A percentile compares a stretch with the other conserved stretches of the same genome.
These are phyloP conservation scores for Pichia sp. DNA, from an alignment of 1,139 yeast species.

Conservation along the genomic window DNA sequence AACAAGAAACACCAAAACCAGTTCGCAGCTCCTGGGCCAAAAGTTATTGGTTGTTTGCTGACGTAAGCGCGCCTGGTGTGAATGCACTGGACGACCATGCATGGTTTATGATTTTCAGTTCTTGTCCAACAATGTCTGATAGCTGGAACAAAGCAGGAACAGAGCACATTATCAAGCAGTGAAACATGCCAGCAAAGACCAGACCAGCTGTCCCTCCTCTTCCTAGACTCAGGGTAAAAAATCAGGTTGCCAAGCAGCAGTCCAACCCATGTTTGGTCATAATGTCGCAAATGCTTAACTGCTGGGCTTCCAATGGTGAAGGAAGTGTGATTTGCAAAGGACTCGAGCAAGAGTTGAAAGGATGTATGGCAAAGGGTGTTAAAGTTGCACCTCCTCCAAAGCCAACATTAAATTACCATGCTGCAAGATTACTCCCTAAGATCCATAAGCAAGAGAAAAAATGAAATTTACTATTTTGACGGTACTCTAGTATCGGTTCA, in stretches of 20 bases:
- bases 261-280: constrained; percentile 70
- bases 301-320: constrained; percentile 96
- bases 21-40: no score
- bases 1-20: no score
- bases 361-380: constrained; percentile 42
- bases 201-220: constrained; percentile 53
- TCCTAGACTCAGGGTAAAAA: constrained; percentile 66
- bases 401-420: constrained; percentile 73
- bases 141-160: neutral
- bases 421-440: constrained; percentile 71
- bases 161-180: neutral
- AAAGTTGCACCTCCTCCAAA: constrained; percentile 36
- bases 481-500: no score
- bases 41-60: no score
- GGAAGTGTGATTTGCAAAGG: constrained; percentile 60
- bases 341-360: constrained; percentile 51
- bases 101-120: no score
- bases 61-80: no score
- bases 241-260: constrained; percentile 47
- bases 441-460: constrained; percentile 33
- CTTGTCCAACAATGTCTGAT: no score
- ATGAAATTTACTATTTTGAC: neutral
- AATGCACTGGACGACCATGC: no score
- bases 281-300: constrained; percentile 80
- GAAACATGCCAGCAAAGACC: constrained; percentile 13